Conservation (phyloP, 768 basidiomycete species). For the Suillus tomentosus region DNA sequence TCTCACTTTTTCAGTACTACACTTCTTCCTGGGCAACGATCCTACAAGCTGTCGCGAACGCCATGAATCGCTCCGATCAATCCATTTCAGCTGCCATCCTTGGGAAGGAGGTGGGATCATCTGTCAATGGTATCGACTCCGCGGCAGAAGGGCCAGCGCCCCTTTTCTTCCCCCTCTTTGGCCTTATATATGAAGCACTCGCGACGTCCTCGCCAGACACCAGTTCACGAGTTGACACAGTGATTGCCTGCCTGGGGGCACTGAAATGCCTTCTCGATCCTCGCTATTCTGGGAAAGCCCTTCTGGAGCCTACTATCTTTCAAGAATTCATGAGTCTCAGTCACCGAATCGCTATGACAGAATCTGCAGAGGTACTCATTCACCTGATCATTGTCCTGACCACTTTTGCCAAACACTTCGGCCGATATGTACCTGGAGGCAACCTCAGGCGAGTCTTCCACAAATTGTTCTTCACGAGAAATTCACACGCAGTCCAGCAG, state of each 20-base stretch:
- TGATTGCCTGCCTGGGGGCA: conserved; percentile 69
- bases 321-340: conserved; percentile 88
- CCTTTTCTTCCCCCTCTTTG: conserved; percentile 89
- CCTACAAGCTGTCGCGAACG: conserved; percentile 80
- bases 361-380: conserved; percentile 68
- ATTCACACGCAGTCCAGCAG: conserved; percentile 9
- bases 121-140: conserved; percentile 22
- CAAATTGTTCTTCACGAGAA: conserved; percentile 8
- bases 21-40: conserved; percentile 78
- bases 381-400: conserved; percentile 72
- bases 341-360: conserved; percentile 89
- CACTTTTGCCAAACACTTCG: conserved; percentile 49
- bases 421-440: conserved; percentile 29
- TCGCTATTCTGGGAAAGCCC: conserved; percentile 77
- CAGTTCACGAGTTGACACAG: conserved; percentile 45
- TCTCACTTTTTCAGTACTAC: conserved; percentile 67
- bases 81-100: conserved; percentile 81
- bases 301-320: conserved; percentile 81
- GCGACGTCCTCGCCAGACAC: conserved; percentile 64
- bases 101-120: conserved; percentile 44
- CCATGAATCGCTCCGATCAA: conserved; percentile 71
- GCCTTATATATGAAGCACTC: conserved; percentile 90
- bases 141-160: conserved; percentile 63
- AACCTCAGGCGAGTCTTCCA: conserved; percentile 21
- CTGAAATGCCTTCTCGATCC: conserved; percentile 79